These are phyloP conservation scores for Ascochyta clinopodiicola DNA, from an alignment of 2,329 filamentous ascomycete species.

Conservation along the genomic window DNA sequence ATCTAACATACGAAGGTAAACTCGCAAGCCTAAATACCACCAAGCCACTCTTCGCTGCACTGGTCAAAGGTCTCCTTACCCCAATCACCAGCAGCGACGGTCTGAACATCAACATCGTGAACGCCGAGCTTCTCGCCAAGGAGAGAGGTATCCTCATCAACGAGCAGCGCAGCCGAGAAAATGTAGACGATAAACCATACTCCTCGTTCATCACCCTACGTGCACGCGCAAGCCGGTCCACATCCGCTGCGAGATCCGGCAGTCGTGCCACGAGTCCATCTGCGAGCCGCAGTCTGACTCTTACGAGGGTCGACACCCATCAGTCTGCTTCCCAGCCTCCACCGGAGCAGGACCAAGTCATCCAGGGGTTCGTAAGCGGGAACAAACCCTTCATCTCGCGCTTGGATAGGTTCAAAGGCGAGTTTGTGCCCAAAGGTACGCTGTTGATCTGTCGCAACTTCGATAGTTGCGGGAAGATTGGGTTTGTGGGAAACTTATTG, in stretches of 20 bases:
- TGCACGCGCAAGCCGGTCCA: conserved; percentile 55
- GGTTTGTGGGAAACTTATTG: conserved; percentile 74
- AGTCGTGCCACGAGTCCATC: conserved; percentile 38
- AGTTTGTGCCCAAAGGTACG: conserved; percentile 75
- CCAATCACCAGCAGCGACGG: conserved; percentile 71
- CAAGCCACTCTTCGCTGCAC: conserved; percentile 77
- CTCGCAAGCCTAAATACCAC: conserved; percentile 75
- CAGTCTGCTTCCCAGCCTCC: conserved; percentile 7
- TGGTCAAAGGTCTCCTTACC: conserved; percentile 77
- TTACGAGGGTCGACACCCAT: conserved; percentile 2
- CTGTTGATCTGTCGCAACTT: conserved; percentile 82
- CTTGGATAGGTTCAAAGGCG: conserved; percentile 74
- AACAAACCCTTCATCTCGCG: conserved; percentile 73
- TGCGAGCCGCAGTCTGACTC: conserved; percentile 20
- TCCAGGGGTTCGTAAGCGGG: conserved; percentile 71
- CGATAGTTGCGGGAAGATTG: conserved; percentile 82
- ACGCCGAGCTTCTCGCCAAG: conserved; percentile 75
- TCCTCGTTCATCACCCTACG: conserved; percentile 74
- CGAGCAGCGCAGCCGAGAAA: conserved; percentile 71
- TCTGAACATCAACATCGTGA: conserved; percentile 81
- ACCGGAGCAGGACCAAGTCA: conserved; percentile 57
- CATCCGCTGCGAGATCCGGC: conserved; percentile 34
- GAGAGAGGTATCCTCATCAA: conserved; percentile 80
- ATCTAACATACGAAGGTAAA: conserved; percentile 79
- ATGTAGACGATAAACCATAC: conserved; percentile 67